A percentile compares a stretch with the other conserved stretches of the same genome.
These are phyloP conservation scores for Phytophthora syringae DNA, from an alignment of 352 stramenopile species.

Conservation along the genomic window DNA sequence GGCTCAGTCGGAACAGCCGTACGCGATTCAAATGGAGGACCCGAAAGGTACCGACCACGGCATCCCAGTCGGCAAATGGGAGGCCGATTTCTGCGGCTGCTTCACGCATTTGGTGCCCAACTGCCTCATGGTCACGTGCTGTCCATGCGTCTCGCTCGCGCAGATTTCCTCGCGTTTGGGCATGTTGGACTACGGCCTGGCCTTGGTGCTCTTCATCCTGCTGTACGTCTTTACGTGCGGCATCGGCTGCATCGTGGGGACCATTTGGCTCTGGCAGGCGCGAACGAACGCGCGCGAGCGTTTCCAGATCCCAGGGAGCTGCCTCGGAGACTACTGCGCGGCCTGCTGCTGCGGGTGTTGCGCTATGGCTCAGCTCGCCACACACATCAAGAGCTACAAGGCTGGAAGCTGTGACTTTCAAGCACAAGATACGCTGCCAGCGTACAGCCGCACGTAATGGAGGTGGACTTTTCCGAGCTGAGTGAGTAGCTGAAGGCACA, in stretches of 20 bases:
- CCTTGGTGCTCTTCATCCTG: constrained; percentile 28
- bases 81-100: constrained; percentile 46
- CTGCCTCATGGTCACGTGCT: constrained; percentile 44
- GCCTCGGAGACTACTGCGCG: constrained; percentile 31
- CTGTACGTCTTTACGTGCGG: constrained; percentile 14
- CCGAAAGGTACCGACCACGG: constrained; percentile 21
- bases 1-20: constrained; percentile 13
- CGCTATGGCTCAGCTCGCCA: constrained; percentile 48
- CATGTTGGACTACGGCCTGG: constrained; percentile 33
- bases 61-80: constrained; percentile 36
- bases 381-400: constrained; percentile 58
- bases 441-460: constrained; percentile 31
- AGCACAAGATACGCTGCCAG: constrained; percentile 40
- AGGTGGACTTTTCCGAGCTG: too few relatives aligned
- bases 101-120: constrained; percentile 50
- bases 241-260: constrained; percentile 10
- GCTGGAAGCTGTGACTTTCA: constrained; percentile 43
- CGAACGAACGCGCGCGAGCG: constrained; percentile 37
- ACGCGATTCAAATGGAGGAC: constrained; percentile 29
- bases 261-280: constrained; percentile 29
- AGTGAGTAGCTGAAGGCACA: too few relatives aligned
- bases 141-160: constrained; percentile 51
- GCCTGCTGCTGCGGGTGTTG: constrained; percentile 47
- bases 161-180: constrained; percentile 52
- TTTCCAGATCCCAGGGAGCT: constrained; percentile 44